Evolutionary conservation across 768 basidiomycete genomes (phyloP), one percentile per base, ranked within the genome.

Genomic region (Rhizopogon sp.): DNA sequence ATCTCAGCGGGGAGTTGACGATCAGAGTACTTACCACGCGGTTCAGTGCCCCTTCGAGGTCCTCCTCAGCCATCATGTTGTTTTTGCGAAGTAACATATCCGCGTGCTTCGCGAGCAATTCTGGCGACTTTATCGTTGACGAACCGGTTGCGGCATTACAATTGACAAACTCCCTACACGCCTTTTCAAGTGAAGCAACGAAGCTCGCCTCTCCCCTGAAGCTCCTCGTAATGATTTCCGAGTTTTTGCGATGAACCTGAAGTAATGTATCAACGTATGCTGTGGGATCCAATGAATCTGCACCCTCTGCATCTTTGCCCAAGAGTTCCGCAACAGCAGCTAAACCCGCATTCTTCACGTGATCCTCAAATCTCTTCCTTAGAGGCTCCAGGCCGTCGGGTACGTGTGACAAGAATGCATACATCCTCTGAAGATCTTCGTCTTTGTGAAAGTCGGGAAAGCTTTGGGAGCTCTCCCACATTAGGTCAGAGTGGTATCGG

Each of bases 91-190:
- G 73, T 35, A 98, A 71, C 56, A 88, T 79, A 68, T 99, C 95
- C 16, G 92, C 85, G 60, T 97, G 92, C 69, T 91, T 94, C 29
- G 95, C 93, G 25, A 99, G 73, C 46, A 98, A 71, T 66, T 98
- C 96, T 0, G 96, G 93, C 6, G 92, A 95, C 70, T 90, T 93
- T 28, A 86, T 86, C 1, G 82, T 77, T 1, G 88, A 89, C n/a
- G 80, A 74, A 0, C 92, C 92, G 13, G 93, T 95, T 7, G 91
- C 92, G 47, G 85, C 82, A 67, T 98, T 99, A 42, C 85, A 79
- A 70, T 99, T 99, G 68, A 96, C 92, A 67, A 93, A 98, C 65
- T 94, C 93, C 62, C 91, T 78, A 72, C 93, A 98, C 0, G 96
- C 96, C 79, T 93, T 85, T 71, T 98, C 96, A 51, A 98, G 74